Base-by-base conservation (phyloP, 352 stramenopile species). In the Albugo laibachii region DNA sequence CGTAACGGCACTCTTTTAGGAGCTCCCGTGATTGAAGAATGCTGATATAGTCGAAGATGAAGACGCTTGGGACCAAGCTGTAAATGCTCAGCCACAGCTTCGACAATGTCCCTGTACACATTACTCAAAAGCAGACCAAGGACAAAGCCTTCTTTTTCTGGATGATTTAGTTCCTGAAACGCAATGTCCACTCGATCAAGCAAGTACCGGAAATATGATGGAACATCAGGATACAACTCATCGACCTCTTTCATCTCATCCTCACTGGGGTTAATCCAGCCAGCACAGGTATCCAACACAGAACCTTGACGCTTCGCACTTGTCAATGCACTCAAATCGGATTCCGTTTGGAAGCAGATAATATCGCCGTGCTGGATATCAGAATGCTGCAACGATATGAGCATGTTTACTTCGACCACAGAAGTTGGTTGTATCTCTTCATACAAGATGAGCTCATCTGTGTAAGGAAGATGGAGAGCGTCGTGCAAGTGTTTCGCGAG, bases 291-390 rank as follows among this genome's bases (percentile, higher is more conserved):
- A 8, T 24, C 18, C 20, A 43, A 24, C 8, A 8, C 24, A 31
- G 24, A 31, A 31, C 34, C 39, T 36, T 65, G 60, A 1, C 44
- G 49, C 11, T 70, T 53, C 12, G 65, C 53, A 11, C 61, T 24
- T 3, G 16, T 55, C 37, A 55, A 50, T 41, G 36, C 43, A 11
- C 62, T 21, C 19, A 66, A 57, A 15, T 69, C 61, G 5, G 77
- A 59, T 27, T 57, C 60, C 14, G 61, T 71, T 49, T 89, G 76
- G 42, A 73, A 88, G 51, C 77, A 86, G 44, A 92, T 63, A 13
- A 92, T 92, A 47, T 92, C 79, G 5, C 79, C 79, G 41, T 75
- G 53, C 47, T 92, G 79, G 51, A 92, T 82, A 36, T 89, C 79
- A 1, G 63, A 57, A 0, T 47, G 52, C 11, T 56, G 49, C 0